Evolutionary conservation across 2,329 filamentous ascomycete genomes (phyloP), one percentile per base, ranked within the genome.

Genomic region (Cordyceps cateniannulata): DNA sequence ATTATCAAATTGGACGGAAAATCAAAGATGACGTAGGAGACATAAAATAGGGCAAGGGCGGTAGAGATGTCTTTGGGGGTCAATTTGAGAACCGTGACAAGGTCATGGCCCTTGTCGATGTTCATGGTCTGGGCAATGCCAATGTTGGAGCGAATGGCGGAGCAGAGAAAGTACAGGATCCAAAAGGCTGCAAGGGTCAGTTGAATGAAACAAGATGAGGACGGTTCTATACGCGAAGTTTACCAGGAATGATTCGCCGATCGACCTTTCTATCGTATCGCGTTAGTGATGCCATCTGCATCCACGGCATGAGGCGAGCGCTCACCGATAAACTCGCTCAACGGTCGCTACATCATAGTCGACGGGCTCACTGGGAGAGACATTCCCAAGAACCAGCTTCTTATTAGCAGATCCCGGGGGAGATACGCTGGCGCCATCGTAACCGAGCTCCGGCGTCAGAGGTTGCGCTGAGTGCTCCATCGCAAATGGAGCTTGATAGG

Each of bases 41-140:
- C 91, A 71, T 96, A 96, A 78, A 96, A 96, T 18, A 96, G 80
- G 4, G 92, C 90, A 44, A 96, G 78, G 53, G 90, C 91, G 0
- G 89, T 93, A 0, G 91, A 96, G 18, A 91, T 86, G 73, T 96
- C 88, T 67, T 89, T 89, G 10, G 87, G 75, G 0, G 85, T 85
- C 65, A 96, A 77, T 62, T 85, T 71, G 55, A 96, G 81, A 42
- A 88, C 82, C 2, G 84, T 83, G 66, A 83, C 83, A n/a, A 96
- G 84, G 70, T 95, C 88, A 70, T 96, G 91, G 38, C 83, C 81
- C 47, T 82, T 75, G 20, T 81, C 75, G 32, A 75, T 75, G 75
- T 96, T 96, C 92, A 96, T 96, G 1, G 92, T 96, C 76, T 96
- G 91, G n/a, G 92, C 90, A 66, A 96, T 86, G 63, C 91, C 91